Evolutionary conservation across 805 yeast species (phyloP), one percentile per base, ranked within the genome.

Genomic region (Nakazawaea wyomingensis): DNA sequence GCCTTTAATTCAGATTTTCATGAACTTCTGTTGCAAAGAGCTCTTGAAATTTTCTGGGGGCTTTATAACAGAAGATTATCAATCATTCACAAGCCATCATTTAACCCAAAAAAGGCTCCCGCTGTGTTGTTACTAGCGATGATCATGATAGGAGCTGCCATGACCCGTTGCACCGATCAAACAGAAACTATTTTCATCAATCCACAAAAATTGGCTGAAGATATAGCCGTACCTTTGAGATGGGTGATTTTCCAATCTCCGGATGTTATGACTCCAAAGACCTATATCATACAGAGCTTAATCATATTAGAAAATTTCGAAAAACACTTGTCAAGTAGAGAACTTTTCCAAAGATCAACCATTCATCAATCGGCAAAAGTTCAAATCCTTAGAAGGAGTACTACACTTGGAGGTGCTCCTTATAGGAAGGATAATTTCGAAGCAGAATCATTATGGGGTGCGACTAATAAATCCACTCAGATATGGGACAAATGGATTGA

Each of bases 401-500:
- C 78, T 1, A 58, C 66, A 10, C 48, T 67, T 11, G 74, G 71
- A 6, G 71, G 72, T 11, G 71, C 66, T 41, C 71, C 71, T 0
- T 52, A 58, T 28, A 62, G 59, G 44, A 54, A 56, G 18, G 54
- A 50, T 11, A 46, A 45, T 22, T 58, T 54, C 11, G 65, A 63
- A 3, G 57, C 44, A 35, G 53, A 5, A 50, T 53, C 41, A 48
- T 47, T 37, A 46, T 53, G 16, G 45, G 40, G 22, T 13, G 16
- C 22, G 21, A 40, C 27, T 7, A 51, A 22, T 49, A 52, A 30
- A 51, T 53, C 26, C 37, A 52, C 20, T 34, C 43, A 19, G 19
- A 30, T 39, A 22, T 69, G 75, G 72, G 51, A 69, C 57, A 66
- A 71, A 39, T 85, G 95, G 93, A 80, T 85, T 16, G 85, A 83